These are phyloP conservation scores for Neckera pumila DNA, from an alignment of 225 moss, liverwort and hornwort species.

Conservation along the genomic window DNA sequence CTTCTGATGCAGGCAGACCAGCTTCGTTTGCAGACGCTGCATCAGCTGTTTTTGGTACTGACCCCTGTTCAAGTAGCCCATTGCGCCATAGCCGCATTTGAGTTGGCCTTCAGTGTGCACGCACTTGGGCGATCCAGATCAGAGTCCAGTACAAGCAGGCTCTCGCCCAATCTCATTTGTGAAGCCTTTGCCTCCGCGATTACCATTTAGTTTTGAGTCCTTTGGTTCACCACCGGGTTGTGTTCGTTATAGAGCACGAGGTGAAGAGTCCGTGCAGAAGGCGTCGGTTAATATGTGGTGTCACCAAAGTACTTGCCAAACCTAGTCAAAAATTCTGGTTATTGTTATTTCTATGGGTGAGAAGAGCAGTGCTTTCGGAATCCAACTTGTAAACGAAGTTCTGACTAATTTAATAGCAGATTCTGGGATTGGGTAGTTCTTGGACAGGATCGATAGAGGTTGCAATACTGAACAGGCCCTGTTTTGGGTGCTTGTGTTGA, in stretches of 20 bases:
- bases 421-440: not conserved
- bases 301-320: not conserved
- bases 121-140: constrained; percentile 9
- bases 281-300: not conserved
- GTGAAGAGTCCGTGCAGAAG: not conserved
- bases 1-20: constrained; percentile 36
- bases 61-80: constrained; percentile 22
- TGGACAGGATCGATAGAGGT: not conserved
- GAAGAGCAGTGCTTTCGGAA: not conserved
- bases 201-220: not conserved
- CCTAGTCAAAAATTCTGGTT: not conserved
- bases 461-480: not conserved
- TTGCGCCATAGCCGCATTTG: constrained; percentile 35
- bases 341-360: not conserved
- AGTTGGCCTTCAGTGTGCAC: constrained; percentile 20
- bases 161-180: not conserved
- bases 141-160: not conserved
- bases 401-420: not conserved
- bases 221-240: not conserved
- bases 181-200: not conserved
- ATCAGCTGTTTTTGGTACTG: constrained; percentile 27
- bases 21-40: constrained; percentile 37
- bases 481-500: not conserved
- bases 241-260: not conserved
- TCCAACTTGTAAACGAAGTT: not conserved